Conservation (phyloP, 345 rosid species). For the Syzygium aqueum region DNA sequence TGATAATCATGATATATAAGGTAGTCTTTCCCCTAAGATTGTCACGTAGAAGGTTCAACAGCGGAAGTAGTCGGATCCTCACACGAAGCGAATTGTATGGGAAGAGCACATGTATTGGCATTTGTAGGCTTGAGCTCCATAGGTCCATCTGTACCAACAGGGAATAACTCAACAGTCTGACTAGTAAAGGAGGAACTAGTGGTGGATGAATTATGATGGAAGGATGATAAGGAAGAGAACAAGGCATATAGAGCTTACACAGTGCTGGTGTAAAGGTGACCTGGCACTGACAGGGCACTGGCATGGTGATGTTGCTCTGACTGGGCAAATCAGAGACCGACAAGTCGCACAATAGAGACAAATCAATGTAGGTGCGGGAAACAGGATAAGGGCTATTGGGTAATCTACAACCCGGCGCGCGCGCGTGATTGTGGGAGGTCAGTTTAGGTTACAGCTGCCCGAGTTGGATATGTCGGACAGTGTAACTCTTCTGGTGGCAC, state of each 20-base stretch:
- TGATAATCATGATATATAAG: background rate
- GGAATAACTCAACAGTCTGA: background rate
- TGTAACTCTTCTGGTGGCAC: background rate
- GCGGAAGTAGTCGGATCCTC: background rate
- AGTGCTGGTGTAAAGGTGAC: background rate
- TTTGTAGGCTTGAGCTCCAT: background rate
- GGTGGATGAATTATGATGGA: background rate
- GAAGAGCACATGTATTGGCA: background rate
- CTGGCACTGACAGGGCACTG: background rate
- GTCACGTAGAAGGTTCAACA: background rate
- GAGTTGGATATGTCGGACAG: background rate
- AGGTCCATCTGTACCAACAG: background rate
- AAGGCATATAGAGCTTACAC: background rate
- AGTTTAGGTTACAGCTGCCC: background rate
- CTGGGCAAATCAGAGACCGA: background rate
- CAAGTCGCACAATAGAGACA: background rate
- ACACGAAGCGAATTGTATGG: background rate
- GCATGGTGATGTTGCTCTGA: background rate
- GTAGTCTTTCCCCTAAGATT: background rate
- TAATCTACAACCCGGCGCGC: background rate
- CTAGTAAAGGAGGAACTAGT: background rate
- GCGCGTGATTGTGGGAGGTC: background rate
- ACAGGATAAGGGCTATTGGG: background rate
- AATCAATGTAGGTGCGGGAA: background rate
- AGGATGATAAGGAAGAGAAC: background rate